A percentile compares a stretch with the other conserved stretches of the same genome.
Conservation (phyloP, 2,329 filamentous ascomycete species). For the Fonsecaea erecta region DNA sequence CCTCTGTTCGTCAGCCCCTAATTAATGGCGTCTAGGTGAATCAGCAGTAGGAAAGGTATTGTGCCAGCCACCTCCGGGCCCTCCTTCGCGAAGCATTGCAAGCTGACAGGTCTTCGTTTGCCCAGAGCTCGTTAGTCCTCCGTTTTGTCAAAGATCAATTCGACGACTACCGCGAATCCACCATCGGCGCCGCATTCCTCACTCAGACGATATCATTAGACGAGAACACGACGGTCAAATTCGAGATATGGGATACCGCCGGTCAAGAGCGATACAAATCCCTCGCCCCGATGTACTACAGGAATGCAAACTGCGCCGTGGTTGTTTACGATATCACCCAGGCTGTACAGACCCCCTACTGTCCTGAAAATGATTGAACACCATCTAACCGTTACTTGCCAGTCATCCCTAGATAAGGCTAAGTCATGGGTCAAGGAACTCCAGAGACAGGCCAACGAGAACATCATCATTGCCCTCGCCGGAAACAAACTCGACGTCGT, state of each 20-base stretch:
- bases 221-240: constrained; percentile 98
- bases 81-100: not conserved
- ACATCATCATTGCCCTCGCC: constrained; percentile 97
- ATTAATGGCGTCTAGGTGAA: constrained; percentile 69
- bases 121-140: constrained; percentile 91
- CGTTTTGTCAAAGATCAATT: constrained; percentile 99
- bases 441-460: constrained; percentile 98
- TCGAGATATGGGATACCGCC: constrained; percentile 99
- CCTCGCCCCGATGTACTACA: constrained; percentile 98
- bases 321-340: constrained; percentile 99
- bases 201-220: constrained; percentile 99
- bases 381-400: constrained; percentile 30
- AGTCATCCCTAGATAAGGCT: constrained; percentile 98
- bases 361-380: not conserved
- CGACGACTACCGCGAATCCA: constrained; percentile 96
- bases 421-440: constrained; percentile 99
- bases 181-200: constrained; percentile 96
- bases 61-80: constrained; percentile 16
- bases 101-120: constrained; percentile 27
- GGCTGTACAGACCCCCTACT: constrained; percentile 68
- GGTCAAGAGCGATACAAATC: constrained; percentile 99
- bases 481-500: constrained; percentile 98
- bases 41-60: constrained; percentile 96
- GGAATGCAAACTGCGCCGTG: constrained; percentile 98
- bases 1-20: constrained; percentile 40